Evolutionary conservation across 108 stramenopile genomes (phyloP).

Genomic region (Mediolabrus comicus): DNA sequence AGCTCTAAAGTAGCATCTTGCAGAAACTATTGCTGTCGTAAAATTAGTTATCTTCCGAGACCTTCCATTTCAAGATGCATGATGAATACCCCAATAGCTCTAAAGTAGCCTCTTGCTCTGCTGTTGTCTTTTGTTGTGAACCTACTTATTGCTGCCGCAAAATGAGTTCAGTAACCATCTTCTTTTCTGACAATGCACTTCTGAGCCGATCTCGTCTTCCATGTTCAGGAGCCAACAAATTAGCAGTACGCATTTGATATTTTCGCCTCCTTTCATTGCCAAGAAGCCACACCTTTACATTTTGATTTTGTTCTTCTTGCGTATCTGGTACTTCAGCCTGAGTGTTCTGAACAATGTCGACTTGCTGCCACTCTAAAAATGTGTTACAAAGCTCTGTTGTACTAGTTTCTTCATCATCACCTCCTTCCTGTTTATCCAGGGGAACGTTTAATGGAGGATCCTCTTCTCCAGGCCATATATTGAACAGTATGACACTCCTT

Average conservation of each 20-base stretch:
- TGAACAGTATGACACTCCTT: constrained; percentile 78
- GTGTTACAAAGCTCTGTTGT: constrained; percentile 18
- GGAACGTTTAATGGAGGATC: constrained; percentile 65
- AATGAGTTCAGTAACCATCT: constrained; percentile 25
- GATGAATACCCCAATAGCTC: too few relatives aligned
- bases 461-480: constrained; percentile 59
- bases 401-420: neutral
- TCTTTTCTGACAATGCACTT: constrained; percentile 26
- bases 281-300: constrained; percentile 74
- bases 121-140: too few relatives aligned
- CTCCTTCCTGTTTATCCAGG: constrained; percentile 24
- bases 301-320: constrained; percentile 15
- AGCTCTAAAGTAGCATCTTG: too few relatives aligned
- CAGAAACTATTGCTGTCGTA: too few relatives aligned
- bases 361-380: constrained; percentile 23
- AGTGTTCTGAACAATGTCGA: neutral
- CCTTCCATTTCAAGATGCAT: too few relatives aligned
- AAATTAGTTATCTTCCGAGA: too few relatives aligned
- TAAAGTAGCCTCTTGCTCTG: too few relatives aligned
- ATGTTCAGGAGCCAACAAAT: constrained; percentile 15
- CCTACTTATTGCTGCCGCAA: constrained; percentile 24
- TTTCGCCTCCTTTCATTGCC: constrained; percentile 62
- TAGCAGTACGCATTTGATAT: constrained; percentile 54
- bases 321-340: neutral
- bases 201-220: constrained; percentile 32